Evolutionary conservation across 23 red algal species (phyloP).

Genomic region (Gracilaria caudata): DNA sequence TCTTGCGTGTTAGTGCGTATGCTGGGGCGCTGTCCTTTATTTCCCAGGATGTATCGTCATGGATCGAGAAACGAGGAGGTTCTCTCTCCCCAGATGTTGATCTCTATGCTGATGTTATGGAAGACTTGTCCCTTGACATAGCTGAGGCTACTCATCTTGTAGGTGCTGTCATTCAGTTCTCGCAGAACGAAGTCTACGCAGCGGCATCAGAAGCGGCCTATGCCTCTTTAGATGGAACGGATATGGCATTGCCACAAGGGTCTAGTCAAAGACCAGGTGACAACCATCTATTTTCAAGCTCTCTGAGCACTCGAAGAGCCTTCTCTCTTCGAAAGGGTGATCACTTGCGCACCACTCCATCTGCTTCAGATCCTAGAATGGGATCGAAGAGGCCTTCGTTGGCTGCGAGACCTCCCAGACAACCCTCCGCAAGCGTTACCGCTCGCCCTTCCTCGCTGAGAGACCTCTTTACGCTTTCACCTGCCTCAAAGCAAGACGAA

Average conservation of each 20-base stretch:
- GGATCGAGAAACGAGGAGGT: conserved; percentile 67
- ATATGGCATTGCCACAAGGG: not conserved
- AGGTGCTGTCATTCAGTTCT: conserved; percentile 43
- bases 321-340: not conserved
- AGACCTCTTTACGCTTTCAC: conserved; percentile 16
- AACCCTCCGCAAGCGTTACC: not conserved
- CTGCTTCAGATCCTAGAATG: not conserved
- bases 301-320: not conserved
- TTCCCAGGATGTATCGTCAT: conserved; percentile 37
- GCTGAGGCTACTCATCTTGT: conserved; percentile 64
- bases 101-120: conserved; percentile 81
- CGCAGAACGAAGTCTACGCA: conserved; percentile 48
- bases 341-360: not conserved
- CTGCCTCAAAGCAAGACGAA: not conserved
- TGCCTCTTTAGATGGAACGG: conserved; percentile 26
- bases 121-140: conserved; percentile 75
- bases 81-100: conserved; percentile 61
- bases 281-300: not conserved
- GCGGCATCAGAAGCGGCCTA: conserved; percentile 64
- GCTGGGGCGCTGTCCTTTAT: conserved; percentile 63
- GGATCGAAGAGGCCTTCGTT: not conserved
- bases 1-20: conserved; percentile 51
- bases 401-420: conserved; percentile 14
- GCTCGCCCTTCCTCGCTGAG: conserved; percentile 24
- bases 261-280: not conserved